Conservation (phyloP, 176 grass and related monocot species). For the Aegilops umbellulata region DNA sequence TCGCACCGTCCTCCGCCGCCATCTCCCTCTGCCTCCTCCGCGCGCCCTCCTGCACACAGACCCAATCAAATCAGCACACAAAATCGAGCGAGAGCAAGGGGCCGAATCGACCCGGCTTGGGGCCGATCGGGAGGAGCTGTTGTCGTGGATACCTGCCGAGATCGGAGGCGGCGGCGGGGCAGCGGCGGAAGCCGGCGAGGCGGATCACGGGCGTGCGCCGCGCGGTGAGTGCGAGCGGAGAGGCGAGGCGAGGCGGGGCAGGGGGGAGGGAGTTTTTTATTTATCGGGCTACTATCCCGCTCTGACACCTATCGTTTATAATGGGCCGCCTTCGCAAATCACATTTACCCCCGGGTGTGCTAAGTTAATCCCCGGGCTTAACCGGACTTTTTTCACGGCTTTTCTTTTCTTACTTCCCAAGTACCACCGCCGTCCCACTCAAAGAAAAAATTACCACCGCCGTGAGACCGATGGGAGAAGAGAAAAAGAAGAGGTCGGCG, state of each 20-base stretch:
- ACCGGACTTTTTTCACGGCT: not conserved
- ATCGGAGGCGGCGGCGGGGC: conserved; percentile 33
- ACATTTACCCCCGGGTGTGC: not conserved
- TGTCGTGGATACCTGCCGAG: conserved; percentile 16
- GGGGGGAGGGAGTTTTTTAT: conserved; percentile 4
- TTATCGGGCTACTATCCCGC: not conserved
- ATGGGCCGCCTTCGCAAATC: not conserved
- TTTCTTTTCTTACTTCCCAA: conserved; percentile 26
- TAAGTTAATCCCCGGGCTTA: not conserved
- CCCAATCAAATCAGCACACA: conserved; percentile 3
- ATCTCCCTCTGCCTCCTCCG: conserved; percentile 42
- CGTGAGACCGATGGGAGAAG: too few species aligned
- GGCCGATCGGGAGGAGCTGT: not conserved
- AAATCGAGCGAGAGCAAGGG: not conserved
- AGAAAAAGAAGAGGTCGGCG: not conserved
- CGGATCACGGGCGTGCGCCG: conserved; percentile 30
- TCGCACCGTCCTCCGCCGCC: conserved; percentile 53
- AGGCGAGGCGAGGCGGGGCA: not conserved
- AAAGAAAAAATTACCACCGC: too few species aligned
- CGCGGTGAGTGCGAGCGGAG: conserved; percentile 3
- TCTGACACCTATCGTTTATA: conserved; percentile 12
- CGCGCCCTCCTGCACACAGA: conserved; percentile 3
- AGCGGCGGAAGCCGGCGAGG: conserved; percentile 1
- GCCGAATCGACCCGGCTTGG: too few species aligned
- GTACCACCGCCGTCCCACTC: not conserved